Evolutionary conservation across 306 rosid species (phyloP).

Genomic region (Abrus precatorius): DNA sequence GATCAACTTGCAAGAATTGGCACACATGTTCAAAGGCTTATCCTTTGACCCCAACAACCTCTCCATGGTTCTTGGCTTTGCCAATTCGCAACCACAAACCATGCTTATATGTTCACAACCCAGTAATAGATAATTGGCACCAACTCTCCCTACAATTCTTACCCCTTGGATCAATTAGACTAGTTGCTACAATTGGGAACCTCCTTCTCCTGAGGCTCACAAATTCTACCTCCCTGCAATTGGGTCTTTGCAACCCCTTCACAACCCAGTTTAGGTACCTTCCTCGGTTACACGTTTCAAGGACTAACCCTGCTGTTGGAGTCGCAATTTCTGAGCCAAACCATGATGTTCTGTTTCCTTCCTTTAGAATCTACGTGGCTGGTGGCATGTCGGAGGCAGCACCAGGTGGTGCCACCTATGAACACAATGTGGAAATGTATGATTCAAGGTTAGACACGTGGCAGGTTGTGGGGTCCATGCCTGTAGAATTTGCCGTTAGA

Average conservation of each 20-base stretch:
- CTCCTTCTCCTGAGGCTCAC: constrained; percentile 61
- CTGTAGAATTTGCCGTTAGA: constrained; percentile 76
- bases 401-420: constrained; percentile 55
- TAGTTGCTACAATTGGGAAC: constrained; percentile 58
- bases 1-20: constrained; percentile 72
- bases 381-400: constrained; percentile 74
- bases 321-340: constrained; percentile 44
- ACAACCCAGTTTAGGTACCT: constrained; percentile 63
- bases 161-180: constrained; percentile 46
- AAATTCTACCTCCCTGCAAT: constrained; percentile 51
- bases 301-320: constrained; percentile 82
- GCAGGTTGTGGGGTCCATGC: constrained; percentile 60
- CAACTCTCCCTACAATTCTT: constrained; percentile 62
- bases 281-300: constrained; percentile 55
- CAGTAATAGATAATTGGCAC: constrained; percentile 62
- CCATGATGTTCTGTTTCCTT: constrained; percentile 32
- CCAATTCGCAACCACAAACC: constrained; percentile 54
- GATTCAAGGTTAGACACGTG: constrained; percentile 61
- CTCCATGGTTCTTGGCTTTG: constrained; percentile 76
- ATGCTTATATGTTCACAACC: constrained; percentile 65
- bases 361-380: constrained; percentile 62
- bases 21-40: constrained; percentile 47
- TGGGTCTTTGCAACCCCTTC: constrained; percentile 74
- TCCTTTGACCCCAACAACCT: constrained; percentile 20
- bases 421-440: constrained; percentile 68